phyloP scores from a whole-genome alignment of 441 rosid genomes.

The Populus hybrid region DNA sequence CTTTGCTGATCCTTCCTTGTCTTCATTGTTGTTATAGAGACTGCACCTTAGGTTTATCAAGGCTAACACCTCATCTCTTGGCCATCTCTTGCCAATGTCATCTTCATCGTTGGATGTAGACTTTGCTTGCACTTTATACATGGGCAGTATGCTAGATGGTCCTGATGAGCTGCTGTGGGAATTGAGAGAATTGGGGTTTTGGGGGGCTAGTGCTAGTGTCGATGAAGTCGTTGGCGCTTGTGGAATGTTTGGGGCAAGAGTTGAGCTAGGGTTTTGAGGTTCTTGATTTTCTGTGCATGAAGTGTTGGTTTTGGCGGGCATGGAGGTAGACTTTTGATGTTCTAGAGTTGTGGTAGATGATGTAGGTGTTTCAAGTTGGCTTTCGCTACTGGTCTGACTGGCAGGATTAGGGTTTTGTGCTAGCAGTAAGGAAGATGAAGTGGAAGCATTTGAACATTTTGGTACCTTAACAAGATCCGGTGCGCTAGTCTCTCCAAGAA shows the following conservation, averaged over 20 bases:
- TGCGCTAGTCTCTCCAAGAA: conserved; percentile 14
- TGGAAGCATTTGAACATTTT: conserved; percentile 12
- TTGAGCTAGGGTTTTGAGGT: background rate
- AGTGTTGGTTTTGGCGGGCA: conserved; percentile 14
- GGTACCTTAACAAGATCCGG: conserved; percentile 18
- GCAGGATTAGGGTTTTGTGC: conserved; percentile 33
- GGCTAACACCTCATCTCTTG: conserved; percentile 82
- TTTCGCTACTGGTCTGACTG: conserved; percentile 10
- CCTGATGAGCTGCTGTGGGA: conserved; percentile 25
- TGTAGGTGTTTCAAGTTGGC: conserved; percentile 11
- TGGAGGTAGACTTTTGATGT: conserved; percentile 21
- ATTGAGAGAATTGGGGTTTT: conserved; percentile 33
- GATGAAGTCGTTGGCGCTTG: background rate
- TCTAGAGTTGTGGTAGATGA: background rate
- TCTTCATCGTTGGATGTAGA: conserved; percentile 28
- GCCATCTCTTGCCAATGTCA: conserved; percentile 85
- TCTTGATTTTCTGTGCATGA: background rate
- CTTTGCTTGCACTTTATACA: conserved; percentile 17
- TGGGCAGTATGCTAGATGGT: conserved; percentile 24
- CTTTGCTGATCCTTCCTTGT: conserved; percentile 32
- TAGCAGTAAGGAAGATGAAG: conserved; percentile 23
- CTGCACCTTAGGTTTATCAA: conserved; percentile 63
- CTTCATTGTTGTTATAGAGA: conserved; percentile 33
- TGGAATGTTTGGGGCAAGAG: background rate
- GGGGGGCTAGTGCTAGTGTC: conserved; percentile 19